Base-by-base conservation (phyloP, 768 basidiomycete genomes). In the Fomitopsis pulvina region DNA sequence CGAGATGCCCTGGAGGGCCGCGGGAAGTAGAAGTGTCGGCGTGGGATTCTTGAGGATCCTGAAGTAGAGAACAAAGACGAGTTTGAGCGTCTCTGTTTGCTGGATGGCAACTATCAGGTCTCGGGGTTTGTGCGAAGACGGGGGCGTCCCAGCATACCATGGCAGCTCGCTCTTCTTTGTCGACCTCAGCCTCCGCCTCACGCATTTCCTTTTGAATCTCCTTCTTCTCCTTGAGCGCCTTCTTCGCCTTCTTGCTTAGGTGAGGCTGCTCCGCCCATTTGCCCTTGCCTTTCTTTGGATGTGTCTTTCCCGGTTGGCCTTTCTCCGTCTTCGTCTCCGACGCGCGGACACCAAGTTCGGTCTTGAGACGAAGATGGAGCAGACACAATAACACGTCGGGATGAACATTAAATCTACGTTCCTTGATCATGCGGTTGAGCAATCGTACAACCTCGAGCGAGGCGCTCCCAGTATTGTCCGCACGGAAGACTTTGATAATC, bases 31-130 rank as follows among this genome's bases (percentile, higher is more conserved):
- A 16, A 83, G 79, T 1, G 87, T 87, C 27, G 85, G 82, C 21
- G 71, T 74, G 10, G 89, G 82, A 63, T 81, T 83, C 69, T 98
- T 99, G 57, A 99, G 74, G 58, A 98, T 87, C 54, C 87, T 85
- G 70, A 99, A 98, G 71, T 99, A 99, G 41, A 99, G 75, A 16
- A 92, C 92, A 66, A 99, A 99, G 41, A 98, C 77, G 55, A 97
- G 83, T 66, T 99, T 98, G 57, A 99, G 76, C 45, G 95, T 97
- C 73, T 99, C 96, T 18, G 94, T 98, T 76, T 96, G 94, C 93
- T 96, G 60, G 18, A 50, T 39, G 8, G 41, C 37, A 48, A 29
- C 46, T 22, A 41, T 51, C 38, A 54, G 48, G 25, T 22, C 34
- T 7, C 30, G 30, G 42, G 47, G 48, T 47, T 50, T 45, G 11